phyloP scores from a whole-genome alignment of 2,329 filamentous ascomycete genomes.

The Graphilbum ipis-grandicollis region DNA sequence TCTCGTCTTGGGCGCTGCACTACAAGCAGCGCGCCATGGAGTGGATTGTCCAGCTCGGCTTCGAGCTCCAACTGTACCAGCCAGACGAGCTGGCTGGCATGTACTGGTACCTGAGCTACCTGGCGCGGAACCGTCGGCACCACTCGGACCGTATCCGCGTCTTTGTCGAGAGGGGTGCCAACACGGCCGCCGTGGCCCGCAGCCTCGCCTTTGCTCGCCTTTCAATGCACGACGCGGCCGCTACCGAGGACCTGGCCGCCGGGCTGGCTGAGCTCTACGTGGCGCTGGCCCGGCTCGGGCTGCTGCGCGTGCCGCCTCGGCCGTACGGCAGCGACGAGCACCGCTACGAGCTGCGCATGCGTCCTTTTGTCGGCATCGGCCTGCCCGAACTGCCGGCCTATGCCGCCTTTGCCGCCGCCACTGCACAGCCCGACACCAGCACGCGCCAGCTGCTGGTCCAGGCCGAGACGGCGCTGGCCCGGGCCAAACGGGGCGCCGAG shows the following conservation, averaged over 20 bases:
- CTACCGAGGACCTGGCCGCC: conserved; percentile 38
- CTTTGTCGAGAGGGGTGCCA: too few relatives aligned
- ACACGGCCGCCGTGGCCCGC: too few relatives aligned
- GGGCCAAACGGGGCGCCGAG: conserved; percentile 39
- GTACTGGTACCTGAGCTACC: conserved; percentile 77
- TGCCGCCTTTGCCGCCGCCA: conserved; percentile 36
- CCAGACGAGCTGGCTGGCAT: conserved; percentile 70
- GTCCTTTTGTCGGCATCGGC: conserved; percentile 54
- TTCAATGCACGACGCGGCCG: conserved; percentile 46
- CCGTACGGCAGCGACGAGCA: conserved; percentile 52
- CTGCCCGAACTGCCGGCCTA: conserved; percentile 50
- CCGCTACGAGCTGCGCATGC: conserved; percentile 74
- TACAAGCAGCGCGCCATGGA: conserved; percentile 84
- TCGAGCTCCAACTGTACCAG: conserved; percentile 83
- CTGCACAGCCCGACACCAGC: conserved; percentile 20
- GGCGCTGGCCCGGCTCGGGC: conserved; percentile 38
- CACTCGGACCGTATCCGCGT: conserved; percentile 58
- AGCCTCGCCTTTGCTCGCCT: conserved; percentile 40
- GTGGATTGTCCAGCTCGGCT: conserved; percentile 76
- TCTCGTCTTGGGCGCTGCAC: conserved; percentile 79
- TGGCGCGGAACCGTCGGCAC: conserved; percentile 48
- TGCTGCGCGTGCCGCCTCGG: conserved; percentile 32
- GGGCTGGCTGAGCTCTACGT: conserved; percentile 46
- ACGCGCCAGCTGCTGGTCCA: conserved; percentile 24
- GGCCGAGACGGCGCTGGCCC: conserved; percentile 26